These are phyloP conservation scores for Aspergillus unguis DNA, from an alignment of 2,329 filamentous ascomycete genomes.

Conservation along the genomic window DNA sequence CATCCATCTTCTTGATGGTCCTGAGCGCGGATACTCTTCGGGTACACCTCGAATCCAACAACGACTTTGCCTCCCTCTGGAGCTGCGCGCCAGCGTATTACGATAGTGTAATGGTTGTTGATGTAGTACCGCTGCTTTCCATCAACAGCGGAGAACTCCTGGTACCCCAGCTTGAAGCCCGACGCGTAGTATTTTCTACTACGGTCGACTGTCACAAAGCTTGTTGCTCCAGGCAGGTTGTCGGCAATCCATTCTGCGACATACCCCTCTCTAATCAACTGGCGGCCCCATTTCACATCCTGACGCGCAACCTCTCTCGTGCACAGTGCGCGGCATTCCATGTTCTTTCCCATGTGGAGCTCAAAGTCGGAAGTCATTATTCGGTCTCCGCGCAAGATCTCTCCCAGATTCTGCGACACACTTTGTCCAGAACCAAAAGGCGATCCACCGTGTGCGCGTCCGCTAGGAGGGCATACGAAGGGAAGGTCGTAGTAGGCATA, in stretches of 20 bases:
- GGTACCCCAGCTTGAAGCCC: constrained; percentile 83
- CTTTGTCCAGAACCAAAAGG: constrained; percentile 72
- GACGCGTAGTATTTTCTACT: constrained; percentile 82
- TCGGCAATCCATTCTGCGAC: constrained; percentile 93
- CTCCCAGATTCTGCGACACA: constrained; percentile 78
- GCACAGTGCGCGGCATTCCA: constrained; percentile 70
- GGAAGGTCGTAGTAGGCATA: constrained; percentile 87
- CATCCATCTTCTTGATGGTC: constrained; percentile 64
- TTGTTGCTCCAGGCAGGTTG: constrained; percentile 83
- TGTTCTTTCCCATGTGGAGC: constrained; percentile 71
- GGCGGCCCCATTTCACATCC: constrained; percentile 64
- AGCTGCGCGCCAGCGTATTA: constrained; percentile 72
- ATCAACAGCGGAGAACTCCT: constrained; percentile 59
- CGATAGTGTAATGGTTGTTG: constrained; percentile 84
- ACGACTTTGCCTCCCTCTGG: constrained; percentile 73
- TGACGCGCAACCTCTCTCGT: constrained; percentile 61
- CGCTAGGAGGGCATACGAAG: constrained; percentile 78
- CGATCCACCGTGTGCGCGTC: constrained; percentile 61
- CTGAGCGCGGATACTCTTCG: constrained; percentile 70
- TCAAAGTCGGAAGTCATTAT: constrained; percentile 83
- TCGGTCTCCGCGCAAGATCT: constrained; percentile 81
- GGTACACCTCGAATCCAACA: constrained; percentile 85
- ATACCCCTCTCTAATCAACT: constrained; percentile 74
- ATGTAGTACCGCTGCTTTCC: constrained; percentile 67
- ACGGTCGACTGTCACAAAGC: constrained; percentile 82